Evolutionary conservation across 345 rosid species (phyloP).

Genomic region (Rhodamnia argentea): DNA sequence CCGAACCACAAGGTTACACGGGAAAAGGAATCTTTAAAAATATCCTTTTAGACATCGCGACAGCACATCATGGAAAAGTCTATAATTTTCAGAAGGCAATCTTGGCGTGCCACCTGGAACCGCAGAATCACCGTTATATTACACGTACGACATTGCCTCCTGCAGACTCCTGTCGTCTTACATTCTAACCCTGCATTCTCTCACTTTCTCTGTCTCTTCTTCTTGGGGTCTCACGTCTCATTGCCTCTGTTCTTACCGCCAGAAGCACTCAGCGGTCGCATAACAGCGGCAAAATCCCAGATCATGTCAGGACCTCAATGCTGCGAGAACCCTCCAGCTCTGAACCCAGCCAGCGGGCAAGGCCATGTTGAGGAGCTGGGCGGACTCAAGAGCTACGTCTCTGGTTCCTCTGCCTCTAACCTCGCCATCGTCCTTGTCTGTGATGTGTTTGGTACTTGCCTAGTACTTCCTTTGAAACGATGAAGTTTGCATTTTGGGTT

Average conservation of each 20-base stretch:
- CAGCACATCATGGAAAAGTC: neutral
- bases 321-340: conserved; percentile 57
- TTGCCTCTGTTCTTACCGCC: neutral
- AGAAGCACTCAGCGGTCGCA: neutral
- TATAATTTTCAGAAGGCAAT: neutral
- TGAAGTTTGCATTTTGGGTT: neutral
- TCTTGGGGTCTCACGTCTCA: neutral
- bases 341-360: conserved; percentile 34
- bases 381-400: conserved; percentile 52
- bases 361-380: conserved; percentile 54
- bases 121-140: too few species aligned
- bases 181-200: neutral
- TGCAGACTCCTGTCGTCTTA: neutral
- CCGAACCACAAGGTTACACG: neutral
- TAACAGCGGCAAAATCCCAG: neutral
- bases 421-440: conserved; percentile 50
- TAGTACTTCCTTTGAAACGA: neutral
- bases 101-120: neutral
- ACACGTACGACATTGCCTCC: neutral
- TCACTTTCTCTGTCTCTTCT: neutral
- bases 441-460: conserved; percentile 31
- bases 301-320: conserved; percentile 74
- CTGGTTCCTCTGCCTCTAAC: conserved; percentile 48
- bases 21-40: neutral
- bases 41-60: neutral